Base-by-base conservation (phyloP, 2,329 filamentous ascomycete genomes). In the Lachnellula cervina region DNA sequence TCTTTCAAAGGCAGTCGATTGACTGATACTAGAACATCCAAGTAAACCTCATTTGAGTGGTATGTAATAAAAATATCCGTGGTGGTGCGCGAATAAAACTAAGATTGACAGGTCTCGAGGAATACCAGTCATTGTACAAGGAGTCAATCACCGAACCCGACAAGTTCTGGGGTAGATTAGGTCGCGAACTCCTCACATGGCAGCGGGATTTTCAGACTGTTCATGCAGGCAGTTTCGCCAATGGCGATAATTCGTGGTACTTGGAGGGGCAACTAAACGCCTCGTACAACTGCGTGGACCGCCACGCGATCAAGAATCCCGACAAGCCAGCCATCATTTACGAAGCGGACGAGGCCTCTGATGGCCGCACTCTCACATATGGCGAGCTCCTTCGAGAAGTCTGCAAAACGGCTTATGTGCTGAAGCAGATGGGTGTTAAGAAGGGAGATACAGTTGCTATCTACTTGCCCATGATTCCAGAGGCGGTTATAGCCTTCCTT, bases 381-480 rank as follows among this genome's bases (percentile, higher is more conserved):
- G 83, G 88, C 67, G 92, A 99, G 80, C 87, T 99, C 51, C 83
- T 97, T 59, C 87, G 91, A 62, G 84, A 99, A 73, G 93, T 99
- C 51, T 97, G 88, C 68, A 88, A 84, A 73, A 84, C 90, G 16
- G 88, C 94, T 45, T 90, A 90, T 78, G 87, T 89, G 23, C 81
- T 99, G 65, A 96, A 92, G 80, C 83, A 93, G 77, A 94, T 96
- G 84, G 94, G 94, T 61, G 93, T 99, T 58, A 86, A 88, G 78
- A 97, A 97, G 80, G 94, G 94, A 54, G 94, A 99, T 75, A 96
- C 92, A 4, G 92, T 99, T 55, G 94, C 91, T 61, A 89, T 99
- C 64, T 99, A 99, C 78, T 77, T 99, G 62, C 94, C 94, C 72
- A 99, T 99, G 94, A 96, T 99, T 73, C 94, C 94, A 54, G 93